phyloP scores from a whole-genome alignment of 352 stramenopile species.

The Phytopythium ostracodes region DNA sequence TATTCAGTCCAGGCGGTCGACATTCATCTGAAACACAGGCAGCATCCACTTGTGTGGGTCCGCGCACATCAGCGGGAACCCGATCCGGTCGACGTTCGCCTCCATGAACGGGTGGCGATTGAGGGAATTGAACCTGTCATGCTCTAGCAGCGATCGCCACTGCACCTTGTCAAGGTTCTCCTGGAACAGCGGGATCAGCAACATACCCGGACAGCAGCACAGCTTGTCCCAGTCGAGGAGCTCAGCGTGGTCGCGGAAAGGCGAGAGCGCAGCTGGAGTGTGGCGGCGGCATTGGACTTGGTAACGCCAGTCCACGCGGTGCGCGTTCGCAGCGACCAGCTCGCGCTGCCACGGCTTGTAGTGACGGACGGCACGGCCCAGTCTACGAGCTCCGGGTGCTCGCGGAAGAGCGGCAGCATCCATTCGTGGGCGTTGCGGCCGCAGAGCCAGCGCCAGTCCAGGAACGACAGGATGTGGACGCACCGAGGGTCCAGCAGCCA shows the following conservation, averaged over 20 bases:
- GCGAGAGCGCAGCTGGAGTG: neutral
- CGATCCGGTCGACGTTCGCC: neutral
- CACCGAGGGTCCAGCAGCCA: neutral
- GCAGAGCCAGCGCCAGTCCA: neutral
- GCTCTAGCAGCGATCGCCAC: neutral
- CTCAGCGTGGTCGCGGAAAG: neutral
- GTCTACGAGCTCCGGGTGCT: neutral
- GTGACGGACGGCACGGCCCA: neutral
- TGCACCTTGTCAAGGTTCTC: neutral
- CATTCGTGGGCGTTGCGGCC: neutral
- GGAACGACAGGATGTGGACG: conserved; percentile 1
- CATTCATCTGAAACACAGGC: neutral
- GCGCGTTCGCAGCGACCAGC: neutral
- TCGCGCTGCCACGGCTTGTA: conserved; percentile 1
- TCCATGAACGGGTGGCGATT: neutral
- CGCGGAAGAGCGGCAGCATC: conserved; percentile 1
- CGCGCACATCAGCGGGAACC: neutral
- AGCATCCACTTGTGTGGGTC: conserved; percentile 3
- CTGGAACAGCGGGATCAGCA: neutral
- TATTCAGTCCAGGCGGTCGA: neutral
- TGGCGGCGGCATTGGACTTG: too few relatives aligned
- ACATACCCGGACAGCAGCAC: neutral
- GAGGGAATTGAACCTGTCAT: neutral
- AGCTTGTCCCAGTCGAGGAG: neutral
- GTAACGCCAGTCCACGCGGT: neutral